Base-by-base conservation (phyloP, 129 eudicot genomes). In the Artemisia argyi region DNA sequence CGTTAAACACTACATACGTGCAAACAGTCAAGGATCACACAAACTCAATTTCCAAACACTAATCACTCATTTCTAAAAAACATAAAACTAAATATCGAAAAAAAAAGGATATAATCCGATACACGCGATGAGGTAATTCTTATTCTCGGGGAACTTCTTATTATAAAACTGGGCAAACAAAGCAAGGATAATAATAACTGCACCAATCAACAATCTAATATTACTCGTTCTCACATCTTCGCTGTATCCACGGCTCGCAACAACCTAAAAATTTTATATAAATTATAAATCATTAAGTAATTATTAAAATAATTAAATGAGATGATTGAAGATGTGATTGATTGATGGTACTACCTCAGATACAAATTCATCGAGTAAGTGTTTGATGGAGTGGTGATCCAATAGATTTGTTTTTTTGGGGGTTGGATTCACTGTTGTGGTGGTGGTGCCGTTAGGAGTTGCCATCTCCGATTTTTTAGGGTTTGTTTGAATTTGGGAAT, bases 141-240 rank as follows among this genome's bases (percentile, higher is more conserved):
- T 78, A 73, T 93, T 93, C 22, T 93, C 98, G 0, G 96, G 96
- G 46, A 93, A 93, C 87, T 89, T 87, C 95, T 87, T 89, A 49
- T 85, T 76, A 87, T 89, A 89, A 61, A 89, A 89, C 79, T 93
- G 98, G 46, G 98, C 96, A 61, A 93, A 83, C 2, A 93, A 84
- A 6, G 98, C 96, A 73, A 89, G 76, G 50, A 85, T 78, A 26
- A 89, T 89, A 46, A 85, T 82, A 73, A 93, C 60, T 11, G 86
- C 22, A 65, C 98, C 96, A 49, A 93, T 79, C 75, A 89, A 65
- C 88, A 93, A 84, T 42, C 90, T 80, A 3, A 85, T 74, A 80
- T 93, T 89, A 73, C 96, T 89, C 90, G 83, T 42, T 84, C 90
- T 93, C 68, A 89, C 95, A 85, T 93, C 95, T 76, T 93, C 98